Percentiles rank a stretch among this genome's conserved stretches.
Conservation (phyloP, 176 grass and related monocot genomes). For the Alloteropsis semialata region DNA sequence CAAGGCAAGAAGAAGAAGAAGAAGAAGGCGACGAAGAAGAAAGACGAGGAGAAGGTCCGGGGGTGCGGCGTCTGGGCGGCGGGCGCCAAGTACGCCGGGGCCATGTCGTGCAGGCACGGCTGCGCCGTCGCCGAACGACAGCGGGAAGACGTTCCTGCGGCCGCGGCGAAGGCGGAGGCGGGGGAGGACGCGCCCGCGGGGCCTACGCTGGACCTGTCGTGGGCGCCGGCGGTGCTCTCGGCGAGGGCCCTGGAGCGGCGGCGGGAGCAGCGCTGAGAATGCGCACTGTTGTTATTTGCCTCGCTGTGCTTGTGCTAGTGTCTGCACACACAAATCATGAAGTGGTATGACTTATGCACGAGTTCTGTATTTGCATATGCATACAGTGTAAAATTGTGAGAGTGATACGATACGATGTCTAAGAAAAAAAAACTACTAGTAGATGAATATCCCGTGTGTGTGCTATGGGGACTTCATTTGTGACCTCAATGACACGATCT, state of each 20-base stretch:
- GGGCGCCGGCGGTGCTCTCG: conserved; percentile 31
- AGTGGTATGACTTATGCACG: too few species aligned
- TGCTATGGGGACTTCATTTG: too few species aligned
- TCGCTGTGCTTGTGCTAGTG: neutral
- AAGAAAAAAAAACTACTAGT: too few species aligned
- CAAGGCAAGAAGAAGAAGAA: neutral
- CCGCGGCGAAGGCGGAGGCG: neutral
- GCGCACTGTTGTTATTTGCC: too few species aligned
- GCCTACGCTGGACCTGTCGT: conserved; percentile 35
- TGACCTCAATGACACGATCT: too few species aligned
- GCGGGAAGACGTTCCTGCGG: neutral
- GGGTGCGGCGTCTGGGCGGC: conserved; percentile 30
- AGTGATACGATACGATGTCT: too few species aligned
- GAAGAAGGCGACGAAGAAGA: neutral
- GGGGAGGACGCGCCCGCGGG: neutral
- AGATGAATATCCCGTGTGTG: too few species aligned
- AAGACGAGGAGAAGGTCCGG: neutral
- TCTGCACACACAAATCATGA: neutral
- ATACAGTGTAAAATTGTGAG: too few species aligned
- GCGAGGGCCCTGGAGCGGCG: conserved; percentile 25
- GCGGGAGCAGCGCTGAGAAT: neutral
- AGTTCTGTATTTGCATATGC: too few species aligned
- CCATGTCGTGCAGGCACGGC: conserved; percentile 32
- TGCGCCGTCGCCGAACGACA: neutral
- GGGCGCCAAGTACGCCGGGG: conserved; percentile 18